Evolutionary conservation across 225 moss, liverwort and hornwort genomes (phyloP), one percentile per base, ranked within the genome.

Genomic region (Pleurozium schreberi): DNA sequence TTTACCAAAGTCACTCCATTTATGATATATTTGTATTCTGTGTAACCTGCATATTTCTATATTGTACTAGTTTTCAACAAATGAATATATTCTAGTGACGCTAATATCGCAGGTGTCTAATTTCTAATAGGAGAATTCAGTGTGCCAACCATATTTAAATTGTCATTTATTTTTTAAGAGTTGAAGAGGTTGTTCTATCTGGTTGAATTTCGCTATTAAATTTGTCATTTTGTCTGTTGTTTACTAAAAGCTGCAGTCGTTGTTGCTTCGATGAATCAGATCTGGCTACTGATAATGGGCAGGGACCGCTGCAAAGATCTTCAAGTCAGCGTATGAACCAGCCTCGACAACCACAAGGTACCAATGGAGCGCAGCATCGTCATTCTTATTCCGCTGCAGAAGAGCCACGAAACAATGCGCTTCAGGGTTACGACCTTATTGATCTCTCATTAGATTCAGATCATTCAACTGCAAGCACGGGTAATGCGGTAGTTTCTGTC

Each of bases 261-360:
- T 58, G 75, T 53, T 83, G 34, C 58, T 50, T 85, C 28, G n/a
- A 60, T 69, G 84, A 42, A 47, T 38, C 85, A 85, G 89, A 68
- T 61, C 40, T n/a, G 82, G 34, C 40, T 75, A 28, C 30, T 65
- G 82, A 43, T 71, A 18, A 80, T 73, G 91, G 74, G 50, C 89
- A 89, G 59, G 84, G 89, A 62, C 55, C 65, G 64, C 69, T 95
- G 69, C 89, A 75, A 84, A 90, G 93, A 84, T 90, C 90, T 67
- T 81, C 90, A 40, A 93, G 94, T 78, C 93, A 89, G 60, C 93
- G 92, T 73, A 73, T 90, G 80, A 89, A 36, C 73, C 79, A 43
- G 49, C 64, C 90, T 88, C 87, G 83, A 75, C 85, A 59, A 78
- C 52, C 85, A 31, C 66, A 69, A 65, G 79, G 57, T 30, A 49